phyloP scores from a whole-genome alignment of 2,329 filamentous ascomycete genomes.

The Tolypocladium pustulatum region DNA sequence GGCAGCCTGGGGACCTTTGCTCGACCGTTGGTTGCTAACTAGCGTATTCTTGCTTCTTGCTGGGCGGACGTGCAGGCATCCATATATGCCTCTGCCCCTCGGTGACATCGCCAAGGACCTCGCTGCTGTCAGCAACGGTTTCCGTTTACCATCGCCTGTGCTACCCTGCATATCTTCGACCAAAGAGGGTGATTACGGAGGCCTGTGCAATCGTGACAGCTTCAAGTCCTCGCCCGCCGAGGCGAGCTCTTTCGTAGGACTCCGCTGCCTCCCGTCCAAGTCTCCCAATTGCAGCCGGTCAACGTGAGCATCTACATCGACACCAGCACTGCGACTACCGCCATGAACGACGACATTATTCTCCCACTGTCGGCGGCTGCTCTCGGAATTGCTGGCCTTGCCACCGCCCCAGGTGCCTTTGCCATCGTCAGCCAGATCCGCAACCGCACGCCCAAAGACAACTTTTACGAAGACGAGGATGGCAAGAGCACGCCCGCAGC shows the following conservation, averaged over 20 bases:
- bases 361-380: conserved; percentile 20
- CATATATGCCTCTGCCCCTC: neutral
- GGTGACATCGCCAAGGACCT: neutral
- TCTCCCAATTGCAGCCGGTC: neutral
- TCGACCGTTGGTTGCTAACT: too few relatives aligned
- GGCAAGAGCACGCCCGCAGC: conserved; percentile 57
- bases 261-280: neutral
- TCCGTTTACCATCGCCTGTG: neutral
- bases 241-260: neutral
- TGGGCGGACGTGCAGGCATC: neutral
- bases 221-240: neutral
- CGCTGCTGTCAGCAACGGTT: neutral
- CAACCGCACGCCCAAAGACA: conserved; percentile 25
- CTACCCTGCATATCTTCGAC: neutral
- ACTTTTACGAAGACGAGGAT: conserved; percentile 58
- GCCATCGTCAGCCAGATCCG: conserved; percentile 23
- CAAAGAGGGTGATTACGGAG: neutral
- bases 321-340: neutral
- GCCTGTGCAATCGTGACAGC: neutral
- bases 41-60: neutral
- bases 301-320: neutral
- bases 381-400: conserved; percentile 22
- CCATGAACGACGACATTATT: conserved; percentile 5
- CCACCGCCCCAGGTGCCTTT: conserved; percentile 25
- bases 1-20: neutral